These are phyloP conservation scores for Corchorus capsularis DNA, from an alignment of 345 rosid species.

Conservation along the genomic window DNA sequence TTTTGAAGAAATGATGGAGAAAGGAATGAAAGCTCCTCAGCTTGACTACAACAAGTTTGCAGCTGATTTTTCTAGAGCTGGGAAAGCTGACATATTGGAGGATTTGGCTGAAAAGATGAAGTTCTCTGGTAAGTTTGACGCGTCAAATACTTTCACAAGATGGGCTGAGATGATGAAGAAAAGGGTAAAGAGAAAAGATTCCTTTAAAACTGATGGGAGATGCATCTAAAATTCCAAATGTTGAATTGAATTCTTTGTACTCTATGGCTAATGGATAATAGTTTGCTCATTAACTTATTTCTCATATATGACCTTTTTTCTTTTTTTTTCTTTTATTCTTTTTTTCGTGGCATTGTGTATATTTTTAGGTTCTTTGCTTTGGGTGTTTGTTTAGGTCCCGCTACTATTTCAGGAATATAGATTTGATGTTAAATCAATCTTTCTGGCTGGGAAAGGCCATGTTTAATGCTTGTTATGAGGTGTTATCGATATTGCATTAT, in stretches of 20 bases:
- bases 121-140: conserved; percentile 71
- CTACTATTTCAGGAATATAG: no score
- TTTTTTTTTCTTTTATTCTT: background rate
- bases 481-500: no score
- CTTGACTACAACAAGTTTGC: conserved; percentile 83
- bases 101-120: conserved; percentile 77
- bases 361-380: background rate
- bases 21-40: conserved; percentile 88
- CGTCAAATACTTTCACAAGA: conserved; percentile 60
- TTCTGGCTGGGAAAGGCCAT: no score
- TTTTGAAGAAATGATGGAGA: conserved; percentile 83
- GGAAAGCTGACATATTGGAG: conserved; percentile 66
- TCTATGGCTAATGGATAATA: background rate
- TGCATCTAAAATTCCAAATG: conserved; percentile 10
- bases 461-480: no score
- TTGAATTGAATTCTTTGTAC: background rate
- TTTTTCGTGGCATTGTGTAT: background rate
- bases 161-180: conserved; percentile 68
- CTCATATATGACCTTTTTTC: background rate
- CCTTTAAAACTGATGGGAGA: conserved; percentile 20
- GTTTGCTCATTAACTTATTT: background rate
- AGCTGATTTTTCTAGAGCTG: conserved; percentile 74
- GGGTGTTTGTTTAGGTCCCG: no score
- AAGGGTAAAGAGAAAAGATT: conserved; percentile 42
- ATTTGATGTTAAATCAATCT: no score